A percentile compares a stretch with the other conserved stretches of the same genome.
Evolutionary conservation across 257 asterid species (phyloP).

Genomic region (Henckelia pumila): DNA sequence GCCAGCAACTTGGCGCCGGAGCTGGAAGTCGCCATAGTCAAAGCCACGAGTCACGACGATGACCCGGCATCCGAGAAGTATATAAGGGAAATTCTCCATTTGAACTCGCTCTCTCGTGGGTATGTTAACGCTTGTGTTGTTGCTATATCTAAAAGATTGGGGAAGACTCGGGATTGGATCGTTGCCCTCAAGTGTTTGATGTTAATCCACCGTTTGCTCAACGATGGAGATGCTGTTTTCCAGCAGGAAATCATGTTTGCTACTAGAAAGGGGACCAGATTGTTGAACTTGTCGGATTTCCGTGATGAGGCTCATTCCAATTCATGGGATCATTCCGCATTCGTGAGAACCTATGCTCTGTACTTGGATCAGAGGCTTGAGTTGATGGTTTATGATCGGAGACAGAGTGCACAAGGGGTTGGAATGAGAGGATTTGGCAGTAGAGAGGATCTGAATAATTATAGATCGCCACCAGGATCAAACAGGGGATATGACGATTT

Average conservation of each 20-base stretch:
- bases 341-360: slow-evolving; percentile 60
- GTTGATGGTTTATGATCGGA: slow-evolving; percentile 23
- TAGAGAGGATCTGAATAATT: slow-evolving; percentile 40
- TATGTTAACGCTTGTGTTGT: slow-evolving; percentile 64
- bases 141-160: slow-evolving; percentile 51
- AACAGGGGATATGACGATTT: slow-evolving; percentile 49
- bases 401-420: slow-evolving; percentile 40
- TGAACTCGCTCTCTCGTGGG: slow-evolving; percentile 60
- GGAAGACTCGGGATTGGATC: slow-evolving; percentile 82
- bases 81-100: slow-evolving; percentile 55
- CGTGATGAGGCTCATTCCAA: slow-evolving; percentile 81
- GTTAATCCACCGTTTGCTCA: slow-evolving; percentile 51
- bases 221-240: slow-evolving; percentile 56
- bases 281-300: slow-evolving; percentile 67
- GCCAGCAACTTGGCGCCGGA: slow-evolving; percentile 78
- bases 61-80: slow-evolving; percentile 80
- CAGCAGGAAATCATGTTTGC: slow-evolving; percentile 72
- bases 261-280: slow-evolving; percentile 64
- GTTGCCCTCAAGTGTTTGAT: slow-evolving; percentile 50
- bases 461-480: slow-evolving; percentile 53
- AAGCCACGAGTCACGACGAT: slow-evolving; percentile 81
- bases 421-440: slow-evolving; percentile 38
- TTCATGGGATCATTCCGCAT: slow-evolving; percentile 30
- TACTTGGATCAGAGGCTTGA: slow-evolving; percentile 77
- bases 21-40: slow-evolving; percentile 73